Evolutionary conservation across 768 basidiomycete species (phyloP).

Genomic region (Lactarius psammicola): DNA sequence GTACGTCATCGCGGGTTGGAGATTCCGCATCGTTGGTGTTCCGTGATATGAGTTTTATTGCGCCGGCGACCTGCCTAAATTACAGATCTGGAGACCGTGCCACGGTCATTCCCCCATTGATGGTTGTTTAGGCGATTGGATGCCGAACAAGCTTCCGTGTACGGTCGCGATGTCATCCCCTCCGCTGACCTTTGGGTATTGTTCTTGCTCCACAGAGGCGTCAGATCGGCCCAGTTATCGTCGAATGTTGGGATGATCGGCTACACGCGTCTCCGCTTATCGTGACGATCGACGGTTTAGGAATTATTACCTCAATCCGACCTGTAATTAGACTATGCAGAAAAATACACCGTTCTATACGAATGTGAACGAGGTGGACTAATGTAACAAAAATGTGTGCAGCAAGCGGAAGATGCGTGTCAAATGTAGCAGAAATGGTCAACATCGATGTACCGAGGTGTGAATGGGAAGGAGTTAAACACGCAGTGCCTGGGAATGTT

Average conservation of each 20-base stretch:
- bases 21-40: too few relatives aligned
- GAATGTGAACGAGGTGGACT: conserved; percentile 23
- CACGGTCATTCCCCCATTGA: not conserved
- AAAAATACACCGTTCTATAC: conserved; percentile 27
- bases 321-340: conserved; percentile 22
- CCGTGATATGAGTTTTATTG: too few relatives aligned
- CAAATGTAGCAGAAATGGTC: conserved; percentile 28
- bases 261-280: not conserved
- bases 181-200: not conserved
- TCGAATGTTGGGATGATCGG: not conserved
- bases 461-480: conserved; percentile 11
- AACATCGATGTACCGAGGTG: conserved; percentile 18
- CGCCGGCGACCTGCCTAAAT: not conserved
- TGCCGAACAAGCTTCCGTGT: too few relatives aligned
- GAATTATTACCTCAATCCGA: conserved; percentile 4
- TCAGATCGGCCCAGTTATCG: not conserved
- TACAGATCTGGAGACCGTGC: not conserved
- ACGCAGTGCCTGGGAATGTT: conserved; percentile 13
- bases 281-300: not conserved
- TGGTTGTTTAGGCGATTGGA: not conserved
- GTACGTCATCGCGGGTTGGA: not conserved
- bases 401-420: conserved; percentile 26
- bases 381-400: conserved; percentile 29
- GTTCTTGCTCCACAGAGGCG: not conserved
- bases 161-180: not conserved